Evolutionary conservation across 306 rosid genomes (phyloP), one percentile per base, ranked within the genome.

Genomic region (Quercus alba): DNA sequence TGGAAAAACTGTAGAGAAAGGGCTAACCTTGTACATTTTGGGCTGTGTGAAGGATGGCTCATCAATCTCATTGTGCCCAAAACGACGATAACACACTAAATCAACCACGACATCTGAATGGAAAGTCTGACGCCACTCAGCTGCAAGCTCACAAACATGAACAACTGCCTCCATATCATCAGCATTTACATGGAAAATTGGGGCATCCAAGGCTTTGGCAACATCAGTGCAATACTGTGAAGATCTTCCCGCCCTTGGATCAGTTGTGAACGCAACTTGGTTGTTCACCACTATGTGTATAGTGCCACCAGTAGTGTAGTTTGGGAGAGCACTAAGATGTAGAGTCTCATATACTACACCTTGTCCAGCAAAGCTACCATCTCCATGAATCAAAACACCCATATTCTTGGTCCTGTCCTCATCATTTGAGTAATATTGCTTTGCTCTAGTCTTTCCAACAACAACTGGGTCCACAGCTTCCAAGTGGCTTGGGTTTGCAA

Each of bases 1-100:
- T 13, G 19, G 77, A 41, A 41, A 46, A 62, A 56, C 10, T 55
- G 67, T 52, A 72, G 63, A 55, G 81, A 41, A 70, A 58, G 52
- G 20, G 75, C 97, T 74, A 30, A 95, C 99, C 99, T 95, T 84
- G 75, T 95, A 93, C 99, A 95, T 93, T 82, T 93, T 91, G 75
- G 99, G 99, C 85, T 95, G 99, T 0, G 99, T 95, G 85, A 95
- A 95, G 41, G 96, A 95, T 41, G 99, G 99, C 77, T 95, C 98
- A 74, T 95, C 98, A 83, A 95, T 95, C 89, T 93, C 99, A 81
- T 91, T 95, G 86, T 95, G 98, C 80, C 99, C 99, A 82, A 90
- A 95, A 82, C 96, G 90, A 67, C 97, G 97, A 81, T 95, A 95
- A 57, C 99, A 95, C 64, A 95, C 99, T 33, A 95, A 81, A 84